Base-by-base conservation (phyloP, 129 eudicot species). In the Flaveria robusta region DNA sequence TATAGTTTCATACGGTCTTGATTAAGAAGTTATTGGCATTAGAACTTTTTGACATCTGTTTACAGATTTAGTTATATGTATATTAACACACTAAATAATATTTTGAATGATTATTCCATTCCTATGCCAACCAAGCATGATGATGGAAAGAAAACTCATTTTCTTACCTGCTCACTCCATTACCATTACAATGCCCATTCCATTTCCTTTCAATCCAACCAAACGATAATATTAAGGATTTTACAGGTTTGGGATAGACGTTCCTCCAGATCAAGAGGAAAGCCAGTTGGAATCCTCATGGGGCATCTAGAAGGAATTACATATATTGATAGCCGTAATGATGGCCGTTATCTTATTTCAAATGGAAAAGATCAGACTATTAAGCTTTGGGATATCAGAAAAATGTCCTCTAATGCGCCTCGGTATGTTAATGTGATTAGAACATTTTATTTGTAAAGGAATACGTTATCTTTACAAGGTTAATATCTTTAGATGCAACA, bases 241-340 rank as follows among this genome's bases (percentile, higher is more conserved):
- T 43, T 82, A 14, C 86, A 95, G 99, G 97, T 95, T 77, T 95
- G 99, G 99, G 99, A 95, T 78, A 89, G 99, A 58, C 92, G 99
- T 3, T 91, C 96, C 84, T 63, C 89, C 52, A 81, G 82, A 81
- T 77, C 94, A 49, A 86, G 73, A 62, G 97, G 85, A 79, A 87
- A 91, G 76, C 88, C 99, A 34, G 96, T 93, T 43, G 99, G 99
- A 63, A 79, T 87, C 78, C 83, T 94, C 47, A 82, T 79, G 81
- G 99, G 99, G 52, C 99, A 94, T 70, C 59, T 94, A 26, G 96
- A 94, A 85, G 99, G 99, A 71, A 76, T 94, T 58, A 91, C 99
- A 37, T 87, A 76, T 75, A 72, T 94, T 70, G 99, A 94, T 59
- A 85, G 84, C 75, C 96, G 97, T 46, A 90, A 92, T 70, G 99